Percentiles rank a stretch among this genome's conserved stretches.
Conservation (phyloP, 129 eudicot species). For the Helianthus annuus region HanXRQr2.0-SUNRISE NC_035440.2:144807907-144808406, state of each 20-base stretch:
- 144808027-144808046: slow-evolving; percentile 80
- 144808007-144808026: slow-evolving; percentile 85
- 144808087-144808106: slow-evolving; percentile 48
- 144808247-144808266: slow-evolving; percentile 60
- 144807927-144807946: background rate
- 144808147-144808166: slow-evolving; percentile 53
- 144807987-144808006: slow-evolving; percentile 83
- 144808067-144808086: slow-evolving; percentile 93
- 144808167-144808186: slow-evolving; percentile 37
- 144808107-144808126: slow-evolving; percentile 33
- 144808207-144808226: slow-evolving; percentile 2
- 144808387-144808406: slow-evolving; percentile 72
- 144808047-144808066: slow-evolving; percentile 93
- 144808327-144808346: slow-evolving; percentile 60
- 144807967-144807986: background rate
- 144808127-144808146: slow-evolving; percentile 84
- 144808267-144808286: slow-evolving; percentile 64
- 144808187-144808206: slow-evolving; percentile 51
- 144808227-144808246: slow-evolving; percentile 19
- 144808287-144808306: slow-evolving; percentile 55
- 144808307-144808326: slow-evolving; percentile 58
- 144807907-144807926: background rate
- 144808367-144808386: slow-evolving; percentile 95
- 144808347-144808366: slow-evolving; percentile 78
- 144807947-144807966: background rate